phyloP scores from a whole-genome alignment of 768 basidiomycete genomes.

The Lactarius tabidus region DNA sequence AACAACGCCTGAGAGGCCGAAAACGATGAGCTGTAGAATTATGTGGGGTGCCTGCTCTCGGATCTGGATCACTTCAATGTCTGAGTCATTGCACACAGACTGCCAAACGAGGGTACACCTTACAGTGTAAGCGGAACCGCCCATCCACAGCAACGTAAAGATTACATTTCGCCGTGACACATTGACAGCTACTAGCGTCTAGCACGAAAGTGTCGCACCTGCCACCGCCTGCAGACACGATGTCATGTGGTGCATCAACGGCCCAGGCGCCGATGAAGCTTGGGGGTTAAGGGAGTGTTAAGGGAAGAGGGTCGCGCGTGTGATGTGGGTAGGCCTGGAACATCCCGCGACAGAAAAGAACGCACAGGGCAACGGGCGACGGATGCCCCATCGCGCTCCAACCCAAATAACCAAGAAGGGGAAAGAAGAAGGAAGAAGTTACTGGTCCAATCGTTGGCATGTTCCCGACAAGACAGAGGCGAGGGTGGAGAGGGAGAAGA shows the following conservation, averaged over 20 bases:
- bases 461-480: not conserved
- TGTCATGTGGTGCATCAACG: not conserved
- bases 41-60: not conserved
- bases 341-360: not conserved
- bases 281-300: not conserved
- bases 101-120: not conserved
- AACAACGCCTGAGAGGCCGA: not conserved
- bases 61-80: slow-evolving; percentile 1
- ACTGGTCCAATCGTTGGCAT: not conserved
- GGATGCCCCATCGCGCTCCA: not conserved
- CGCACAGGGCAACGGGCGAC: slow-evolving; percentile 2
- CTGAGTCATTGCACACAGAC: not conserved
- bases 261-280: not conserved
- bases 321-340: not conserved
- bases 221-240: not conserved
- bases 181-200: not conserved
- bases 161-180: not conserved
- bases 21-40: not conserved
- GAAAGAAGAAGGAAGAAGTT: not conserved
- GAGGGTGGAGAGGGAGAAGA: not conserved
- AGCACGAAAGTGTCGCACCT: not conserved
- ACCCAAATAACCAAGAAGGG: not conserved
- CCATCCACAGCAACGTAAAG: slow-evolving; percentile 7
- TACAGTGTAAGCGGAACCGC: not conserved
- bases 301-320: not conserved